Evolutionary conservation across 2,329 filamentous ascomycete species (phyloP).

Genomic region (Fusarium haematococcum): DNA sequence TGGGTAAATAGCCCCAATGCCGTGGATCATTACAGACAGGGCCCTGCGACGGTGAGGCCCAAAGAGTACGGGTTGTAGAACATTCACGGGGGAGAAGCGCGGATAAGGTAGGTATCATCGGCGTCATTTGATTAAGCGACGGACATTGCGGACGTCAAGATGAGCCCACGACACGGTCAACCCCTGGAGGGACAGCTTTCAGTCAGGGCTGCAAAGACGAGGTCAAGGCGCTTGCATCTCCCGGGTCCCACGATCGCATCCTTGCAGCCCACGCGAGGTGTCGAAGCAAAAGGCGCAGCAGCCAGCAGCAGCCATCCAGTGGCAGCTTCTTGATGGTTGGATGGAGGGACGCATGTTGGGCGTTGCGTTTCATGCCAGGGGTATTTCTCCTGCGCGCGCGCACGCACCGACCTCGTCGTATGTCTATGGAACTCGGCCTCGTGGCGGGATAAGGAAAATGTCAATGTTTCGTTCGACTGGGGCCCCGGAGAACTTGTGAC

Average conservation of each 20-base stretch:
- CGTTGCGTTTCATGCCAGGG: conserved; percentile 6
- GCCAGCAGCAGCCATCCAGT: background rate
- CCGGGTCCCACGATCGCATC: conserved; percentile 34
- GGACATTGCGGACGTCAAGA: conserved; percentile 37
- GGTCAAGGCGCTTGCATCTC: conserved; percentile 18
- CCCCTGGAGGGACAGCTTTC: conserved; percentile 27
- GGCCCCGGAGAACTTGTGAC: background rate
- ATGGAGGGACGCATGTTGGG: background rate
- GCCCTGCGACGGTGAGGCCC: background rate
- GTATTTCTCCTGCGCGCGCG: background rate
- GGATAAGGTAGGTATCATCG: conserved; percentile 2
- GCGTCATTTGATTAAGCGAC: conserved; percentile 13
- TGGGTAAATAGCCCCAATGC: background rate
- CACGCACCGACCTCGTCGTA: conserved; percentile 3
- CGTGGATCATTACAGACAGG: background rate
- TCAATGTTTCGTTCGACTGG: background rate
- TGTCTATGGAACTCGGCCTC: background rate
- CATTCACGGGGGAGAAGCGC: background rate
- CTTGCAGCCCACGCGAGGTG: conserved; percentile 34
- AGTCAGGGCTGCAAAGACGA: conserved; percentile 4
- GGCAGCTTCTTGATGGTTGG: background rate
- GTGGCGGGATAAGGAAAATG: background rate
- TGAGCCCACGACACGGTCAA: conserved; percentile 37
- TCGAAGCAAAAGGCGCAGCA: background rate
- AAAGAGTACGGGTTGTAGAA: background rate